Conservation (phyloP, 257 asterid genomes). For the Cynanchum wilfordii region DNA sequence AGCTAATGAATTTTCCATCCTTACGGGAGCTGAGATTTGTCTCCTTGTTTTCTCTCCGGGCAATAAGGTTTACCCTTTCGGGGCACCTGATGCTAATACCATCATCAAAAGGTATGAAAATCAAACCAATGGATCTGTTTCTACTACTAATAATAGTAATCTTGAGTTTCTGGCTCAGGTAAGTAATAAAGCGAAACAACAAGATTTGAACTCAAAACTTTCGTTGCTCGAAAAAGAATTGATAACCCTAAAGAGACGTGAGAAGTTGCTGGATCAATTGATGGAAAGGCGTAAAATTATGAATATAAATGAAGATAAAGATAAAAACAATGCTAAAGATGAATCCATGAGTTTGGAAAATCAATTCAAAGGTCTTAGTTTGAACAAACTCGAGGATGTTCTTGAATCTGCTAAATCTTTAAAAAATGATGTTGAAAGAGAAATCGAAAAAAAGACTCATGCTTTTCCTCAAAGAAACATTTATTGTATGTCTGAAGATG, state of each 20-base stretch:
- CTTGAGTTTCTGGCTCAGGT: not conserved
- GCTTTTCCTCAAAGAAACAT: too few relatives aligned
- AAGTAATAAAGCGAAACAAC: not conserved
- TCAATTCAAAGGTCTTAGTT: not conserved
- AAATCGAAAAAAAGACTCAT: not conserved
- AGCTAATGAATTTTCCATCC: not conserved
- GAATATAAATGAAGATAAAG: too few relatives aligned
- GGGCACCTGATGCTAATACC: not conserved
- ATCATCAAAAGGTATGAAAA: not conserved
- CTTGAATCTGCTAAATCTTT: not conserved
- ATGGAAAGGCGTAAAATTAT: not conserved
- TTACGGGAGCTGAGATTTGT: not conserved
- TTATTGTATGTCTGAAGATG: not conserved
- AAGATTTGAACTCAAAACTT: not conserved
- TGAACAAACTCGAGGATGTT: not conserved
- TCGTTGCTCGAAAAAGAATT: not conserved
- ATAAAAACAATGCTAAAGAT: too few relatives aligned
- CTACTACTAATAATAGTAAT: not conserved
- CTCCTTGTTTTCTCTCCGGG: not conserved
- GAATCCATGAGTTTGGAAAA: not conserved
- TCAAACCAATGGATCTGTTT: not conserved
- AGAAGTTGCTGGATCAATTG: not conserved
- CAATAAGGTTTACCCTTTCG: not conserved
- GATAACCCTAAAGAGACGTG: not conserved
- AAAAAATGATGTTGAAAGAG: not conserved